phyloP scores from a whole-genome alignment of 2,329 filamentous ascomycete genomes.

The Scytalidium sp. region DNA sequence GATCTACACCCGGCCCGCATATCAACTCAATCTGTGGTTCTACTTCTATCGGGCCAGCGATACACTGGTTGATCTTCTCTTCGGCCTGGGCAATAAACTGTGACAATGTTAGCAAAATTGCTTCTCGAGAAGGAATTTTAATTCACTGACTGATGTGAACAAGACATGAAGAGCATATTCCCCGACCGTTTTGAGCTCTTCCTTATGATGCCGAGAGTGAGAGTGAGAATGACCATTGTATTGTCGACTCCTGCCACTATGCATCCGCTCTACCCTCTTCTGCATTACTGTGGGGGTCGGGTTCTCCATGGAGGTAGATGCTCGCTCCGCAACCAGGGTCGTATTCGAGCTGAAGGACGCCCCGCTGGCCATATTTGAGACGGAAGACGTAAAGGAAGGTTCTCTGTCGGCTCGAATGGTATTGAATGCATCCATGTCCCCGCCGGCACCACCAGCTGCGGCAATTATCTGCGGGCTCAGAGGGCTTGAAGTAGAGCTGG shows the following conservation, averaged over 20 bases:
- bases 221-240: slow-evolving; percentile 70
- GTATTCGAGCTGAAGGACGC: slow-evolving; percentile 26
- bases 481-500: slow-evolving; percentile 77
- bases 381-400: slow-evolving; percentile 15
- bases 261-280: slow-evolving; percentile 57
- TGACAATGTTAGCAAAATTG: slow-evolving; percentile 28
- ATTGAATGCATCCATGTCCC: slow-evolving; percentile 25
- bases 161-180: slow-evolving; percentile 96
- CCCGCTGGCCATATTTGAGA: slow-evolving; percentile 20
- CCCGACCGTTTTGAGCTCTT: slow-evolving; percentile 88
- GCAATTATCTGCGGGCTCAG: slow-evolving; percentile 85
- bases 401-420: slow-evolving; percentile 21
- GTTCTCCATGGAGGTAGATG: slow-evolving; percentile 41
- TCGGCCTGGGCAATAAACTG: slow-evolving; percentile 95
- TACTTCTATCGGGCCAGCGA: slow-evolving; percentile 73
- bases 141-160: slow-evolving; percentile 74
- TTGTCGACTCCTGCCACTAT: slow-evolving; percentile 66
- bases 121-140: slow-evolving; percentile 3
- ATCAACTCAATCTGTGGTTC: slow-evolving; percentile 85
- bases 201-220: slow-evolving; percentile 60
- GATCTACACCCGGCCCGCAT: slow-evolving; percentile 85
- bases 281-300: slow-evolving; percentile 41
- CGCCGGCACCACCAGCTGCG: slow-evolving; percentile 48
- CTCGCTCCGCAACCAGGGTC: slow-evolving; percentile 28
- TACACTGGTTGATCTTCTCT: slow-evolving; percentile 87